Base-by-base conservation (phyloP, 1,139 yeast genomes). In the Pichia sp. region DNA sequence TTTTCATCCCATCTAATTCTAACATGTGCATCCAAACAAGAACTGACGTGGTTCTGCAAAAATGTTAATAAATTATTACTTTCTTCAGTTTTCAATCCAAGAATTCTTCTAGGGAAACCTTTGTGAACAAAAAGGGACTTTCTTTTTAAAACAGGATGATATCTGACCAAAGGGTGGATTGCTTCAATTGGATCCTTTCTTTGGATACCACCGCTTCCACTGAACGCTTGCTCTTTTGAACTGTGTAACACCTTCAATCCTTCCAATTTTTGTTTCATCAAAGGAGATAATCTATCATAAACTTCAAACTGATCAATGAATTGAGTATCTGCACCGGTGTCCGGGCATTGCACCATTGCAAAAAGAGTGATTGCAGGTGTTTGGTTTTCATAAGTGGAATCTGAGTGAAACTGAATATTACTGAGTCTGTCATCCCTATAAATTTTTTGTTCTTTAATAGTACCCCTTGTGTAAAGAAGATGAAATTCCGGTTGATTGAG, bases 361-460 rank as follows among this genome's bases (percentile, higher is more conserved):
- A 83, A 76, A 41, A 79, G 69, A 1, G 90, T 82, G 49, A 75
- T 67, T 2, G 81, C 75, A 4, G 90, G 85, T 9, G 90, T 85
- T 59, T 80, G 86, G 49, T 69, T 66, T 58, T 82, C 90, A 60
- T 81, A 82, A 27, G 85, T 71, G 34, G 79, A 81, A 59, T 83
- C 90, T 1, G 84, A 71, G 61, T 83, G 90, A 81, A 83, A 81
- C 23, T 2, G 2, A 16, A 16, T 16, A 16, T 16, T 16, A 37
- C 69, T 64, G 23, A 16, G 23, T 16, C 23, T 16, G 23, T 16
- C 23, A 16, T 16, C 23, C 23, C 23, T 16, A 16, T 16, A 16
- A 16, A 16, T 16, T 16, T 16, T 16, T 16, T 16, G 23, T 16
- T 16, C 23, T 16, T 16, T 16, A 16, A 16, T 16, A 16, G 23